Conservation (phyloP, 2,329 filamentous ascomycete genomes). For the Fusarium sp. region DNA sequence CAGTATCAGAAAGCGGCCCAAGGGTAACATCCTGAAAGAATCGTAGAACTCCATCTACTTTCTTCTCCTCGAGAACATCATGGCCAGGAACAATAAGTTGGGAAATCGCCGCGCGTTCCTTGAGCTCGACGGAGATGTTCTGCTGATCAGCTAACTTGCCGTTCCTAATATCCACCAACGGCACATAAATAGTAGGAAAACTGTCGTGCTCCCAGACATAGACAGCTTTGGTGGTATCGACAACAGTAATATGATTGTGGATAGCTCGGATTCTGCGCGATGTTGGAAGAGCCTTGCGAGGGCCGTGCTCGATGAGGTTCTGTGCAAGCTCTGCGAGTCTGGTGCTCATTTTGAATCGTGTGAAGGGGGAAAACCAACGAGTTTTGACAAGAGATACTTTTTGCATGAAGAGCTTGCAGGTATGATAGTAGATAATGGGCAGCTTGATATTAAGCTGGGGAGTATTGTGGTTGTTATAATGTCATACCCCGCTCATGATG, state of each 20-base stretch:
- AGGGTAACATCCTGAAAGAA: slow-evolving; percentile 54
- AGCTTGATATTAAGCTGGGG: not conserved
- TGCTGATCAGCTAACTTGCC: slow-evolving; percentile 45
- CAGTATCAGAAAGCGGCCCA: slow-evolving; percentile 48
- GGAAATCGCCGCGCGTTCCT: slow-evolving; percentile 45
- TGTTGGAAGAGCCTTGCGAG: slow-evolving; percentile 32
- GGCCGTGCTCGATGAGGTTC: slow-evolving; percentile 31
- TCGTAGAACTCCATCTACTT: slow-evolving; percentile 51
- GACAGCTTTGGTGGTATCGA: slow-evolving; percentile 53
- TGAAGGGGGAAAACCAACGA: not conserved
- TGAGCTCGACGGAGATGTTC: slow-evolving; percentile 42
- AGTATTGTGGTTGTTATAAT: not conserved
- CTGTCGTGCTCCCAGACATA: slow-evolving; percentile 60
- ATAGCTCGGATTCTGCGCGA: slow-evolving; percentile 51
- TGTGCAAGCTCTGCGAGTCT: slow-evolving; percentile 14
- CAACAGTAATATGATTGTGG: slow-evolving; percentile 48
- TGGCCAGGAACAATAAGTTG: slow-evolving; percentile 47
- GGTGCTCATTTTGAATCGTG: not conserved
- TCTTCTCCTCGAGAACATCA: slow-evolving; percentile 41
- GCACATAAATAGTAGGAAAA: slow-evolving; percentile 61
- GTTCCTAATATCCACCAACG: slow-evolving; percentile 45
- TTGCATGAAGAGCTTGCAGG: not conserved
- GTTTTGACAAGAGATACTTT: not conserved
- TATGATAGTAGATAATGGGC: not conserved
- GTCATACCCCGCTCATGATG: slow-evolving; percentile 39